Percentiles rank a stretch among this genome's conserved stretches.
These are phyloP conservation scores for Syncephalastrum contaminatum DNA, from an alignment of 371 early-diverging fungal genomes.

Conservation along the genomic window DNA sequence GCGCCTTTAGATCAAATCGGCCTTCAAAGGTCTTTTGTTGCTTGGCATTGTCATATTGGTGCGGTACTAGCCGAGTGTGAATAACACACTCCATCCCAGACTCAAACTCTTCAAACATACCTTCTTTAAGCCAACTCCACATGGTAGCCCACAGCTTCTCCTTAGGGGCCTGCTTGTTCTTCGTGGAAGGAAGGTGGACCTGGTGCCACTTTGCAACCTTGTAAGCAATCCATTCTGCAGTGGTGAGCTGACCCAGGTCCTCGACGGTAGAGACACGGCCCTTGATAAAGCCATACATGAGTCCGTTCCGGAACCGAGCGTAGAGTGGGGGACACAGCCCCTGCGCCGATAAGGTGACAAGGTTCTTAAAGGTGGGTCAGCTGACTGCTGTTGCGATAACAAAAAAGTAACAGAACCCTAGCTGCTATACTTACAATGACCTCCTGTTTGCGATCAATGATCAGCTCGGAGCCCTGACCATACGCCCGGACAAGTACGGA, in stretches of 20 bases:
- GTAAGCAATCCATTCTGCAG: constrained; percentile 75
- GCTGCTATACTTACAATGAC: constrained; percentile 65
- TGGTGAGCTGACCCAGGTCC: constrained; percentile 72
- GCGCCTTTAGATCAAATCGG: constrained; percentile 53
- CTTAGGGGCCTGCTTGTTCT: constrained; percentile 13
- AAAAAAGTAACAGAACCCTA: constrained; percentile 1
- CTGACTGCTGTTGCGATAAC: constrained; percentile 2
- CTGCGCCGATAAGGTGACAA: constrained; percentile 69
- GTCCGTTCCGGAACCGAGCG: constrained; percentile 84
- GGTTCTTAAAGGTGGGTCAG: constrained; percentile 54
- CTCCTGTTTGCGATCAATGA: constrained; percentile 91
- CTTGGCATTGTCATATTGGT: constrained; percentile 53
- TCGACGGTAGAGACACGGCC: constrained; percentile 69
- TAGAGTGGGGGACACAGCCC: constrained; percentile 82
- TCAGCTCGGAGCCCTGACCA: constrained; percentile 80
- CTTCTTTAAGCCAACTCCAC: constrained; percentile 78
- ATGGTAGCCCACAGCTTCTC: constrained; percentile 78
- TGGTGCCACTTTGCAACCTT: constrained; percentile 83
- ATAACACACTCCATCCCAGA: too few species aligned
- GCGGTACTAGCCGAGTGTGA: constrained; percentile 57
- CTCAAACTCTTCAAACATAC: too few species aligned
- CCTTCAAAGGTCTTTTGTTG: constrained; percentile 64
- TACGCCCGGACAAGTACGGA: constrained; percentile 87
- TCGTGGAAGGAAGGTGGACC: constrained; percentile 37
- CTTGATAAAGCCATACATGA: constrained; percentile 88